Evolutionary conservation across 306 rosid species (phyloP).

Genomic region (Elaeagnus macrophylla): DNA sequence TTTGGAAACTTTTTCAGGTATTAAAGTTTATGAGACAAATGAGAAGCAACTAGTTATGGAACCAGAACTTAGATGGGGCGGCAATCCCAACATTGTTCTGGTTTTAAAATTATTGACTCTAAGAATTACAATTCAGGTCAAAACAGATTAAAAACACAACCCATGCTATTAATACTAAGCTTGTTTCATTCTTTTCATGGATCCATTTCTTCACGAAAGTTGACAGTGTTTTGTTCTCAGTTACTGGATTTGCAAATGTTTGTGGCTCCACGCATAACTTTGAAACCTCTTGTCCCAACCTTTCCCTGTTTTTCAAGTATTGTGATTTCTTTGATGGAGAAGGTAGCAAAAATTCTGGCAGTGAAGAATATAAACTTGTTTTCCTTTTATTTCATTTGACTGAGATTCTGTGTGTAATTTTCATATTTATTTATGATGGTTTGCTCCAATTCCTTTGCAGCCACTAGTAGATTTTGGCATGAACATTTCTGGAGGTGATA

Average conservation of each 20-base stretch:
- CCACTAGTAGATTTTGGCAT: constrained; percentile 86
- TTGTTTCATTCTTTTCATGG: constrained; percentile 8
- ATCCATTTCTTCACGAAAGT: constrained; percentile 21
- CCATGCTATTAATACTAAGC: constrained; percentile 7
- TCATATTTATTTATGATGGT: not conserved
- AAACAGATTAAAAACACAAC: constrained; percentile 20
- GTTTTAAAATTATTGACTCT: constrained; percentile 41
- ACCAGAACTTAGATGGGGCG: constrained; percentile 77
- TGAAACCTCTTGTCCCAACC: constrained; percentile 89
- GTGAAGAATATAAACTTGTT: not conserved
- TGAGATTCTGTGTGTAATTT: too few species aligned
- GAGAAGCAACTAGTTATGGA: constrained; percentile 84
- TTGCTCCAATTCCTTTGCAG: constrained; percentile 31
- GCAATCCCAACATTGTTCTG: constrained; percentile 70
- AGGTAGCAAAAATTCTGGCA: constrained; percentile 29
- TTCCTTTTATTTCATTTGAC: constrained; percentile 1
- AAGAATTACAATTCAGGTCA: constrained; percentile 62
- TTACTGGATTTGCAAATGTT: constrained; percentile 73
- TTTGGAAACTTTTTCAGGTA: constrained; percentile 38
- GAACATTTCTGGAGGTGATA: constrained; percentile 75
- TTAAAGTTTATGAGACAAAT: constrained; percentile 65
- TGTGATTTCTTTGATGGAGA: constrained; percentile 72
- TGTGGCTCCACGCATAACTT: constrained; percentile 50
- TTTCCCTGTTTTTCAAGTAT: constrained; percentile 80
- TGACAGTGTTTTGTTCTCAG: constrained; percentile 46